These are phyloP conservation scores for Diaporthe citrichinensis DNA, from an alignment of 2,329 filamentous ascomycete genomes.

Conservation along the genomic window DNA sequence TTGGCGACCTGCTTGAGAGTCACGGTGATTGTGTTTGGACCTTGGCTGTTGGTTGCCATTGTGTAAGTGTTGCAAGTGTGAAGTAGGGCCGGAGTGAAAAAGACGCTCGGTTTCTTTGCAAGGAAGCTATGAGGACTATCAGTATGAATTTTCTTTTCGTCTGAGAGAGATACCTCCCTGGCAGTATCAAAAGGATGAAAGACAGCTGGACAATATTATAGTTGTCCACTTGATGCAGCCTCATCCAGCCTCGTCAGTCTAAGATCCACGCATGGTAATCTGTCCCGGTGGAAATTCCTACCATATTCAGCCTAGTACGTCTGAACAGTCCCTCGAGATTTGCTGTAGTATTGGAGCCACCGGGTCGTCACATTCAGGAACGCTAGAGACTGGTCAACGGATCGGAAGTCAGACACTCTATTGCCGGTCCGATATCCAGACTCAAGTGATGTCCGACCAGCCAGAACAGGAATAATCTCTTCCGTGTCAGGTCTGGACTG, in stretches of 20 bases:
- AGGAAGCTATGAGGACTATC: background rate
- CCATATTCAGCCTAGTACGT: background rate
- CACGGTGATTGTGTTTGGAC: conserved; percentile 52
- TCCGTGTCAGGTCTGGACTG: background rate
- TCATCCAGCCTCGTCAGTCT: background rate
- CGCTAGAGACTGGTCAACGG: background rate
- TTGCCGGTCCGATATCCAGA: background rate
- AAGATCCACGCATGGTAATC: no score
- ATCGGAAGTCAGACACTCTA: background rate
- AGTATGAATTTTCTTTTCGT: no score
- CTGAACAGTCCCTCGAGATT: background rate
- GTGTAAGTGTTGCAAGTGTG: background rate
- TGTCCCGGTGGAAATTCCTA: background rate
- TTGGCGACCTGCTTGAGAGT: conserved; percentile 63
- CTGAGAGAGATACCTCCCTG: no score
- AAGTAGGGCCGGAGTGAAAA: background rate
- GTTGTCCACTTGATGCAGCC: background rate
- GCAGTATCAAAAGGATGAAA: background rate
- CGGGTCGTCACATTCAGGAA: background rate
- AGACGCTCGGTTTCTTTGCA: background rate
- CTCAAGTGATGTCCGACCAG: background rate
- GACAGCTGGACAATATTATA: background rate
- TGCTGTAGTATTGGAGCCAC: background rate
- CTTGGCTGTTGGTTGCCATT: background rate
- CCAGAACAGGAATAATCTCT: background rate